Base-by-base conservation (phyloP, 257 asterid genomes). In the Nicotiana obtusifolia region DNA sequence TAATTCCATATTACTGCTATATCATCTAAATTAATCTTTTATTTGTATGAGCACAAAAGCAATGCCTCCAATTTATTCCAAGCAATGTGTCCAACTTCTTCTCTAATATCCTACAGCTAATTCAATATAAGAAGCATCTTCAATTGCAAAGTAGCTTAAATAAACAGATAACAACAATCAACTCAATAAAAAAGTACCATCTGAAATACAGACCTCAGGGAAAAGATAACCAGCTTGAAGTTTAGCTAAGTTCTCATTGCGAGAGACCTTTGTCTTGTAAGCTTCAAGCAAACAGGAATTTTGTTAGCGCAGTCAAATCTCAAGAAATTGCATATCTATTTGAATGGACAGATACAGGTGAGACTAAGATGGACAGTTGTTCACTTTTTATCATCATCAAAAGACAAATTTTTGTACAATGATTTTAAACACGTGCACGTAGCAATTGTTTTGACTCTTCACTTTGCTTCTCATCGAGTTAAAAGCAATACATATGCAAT, bases 211-310 rank as follows among this genome's bases (percentile, higher is more conserved):
- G n/a, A 95, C 99, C 97, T 94, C 98, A 0, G 99, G 99, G 85
- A 96, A 96, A 81, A 96, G 93, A 82, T 94, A 96, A 80, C 99
- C 99, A 84, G 99, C 98, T 90, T 96, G 98, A 82, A 96, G 98
- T 71, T 94, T 96, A 28, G 92, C 93, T 85, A 94, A 60, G 89
- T 96, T 96, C 76, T 89, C 95, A 81, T 94, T 96, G 75, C 99
- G 95, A 9, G 95, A 87, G 62, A 96, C 99, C 82, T 88, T 83
- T 11, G 98, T 96, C 82, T 71, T 92, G 90, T 88, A 88, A 87
- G 92, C 99, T 95, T 83, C 88, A 93, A 31, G 66, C 66, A 76
- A 89, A 68, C 66, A 81, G 61, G 33, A 87, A 64, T 57, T 80
- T 15, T 65, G 60, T 86, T 80, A 88, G 88, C 66, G 22, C 44